These are phyloP conservation scores for Oidium heveae DNA, from an alignment of 2,329 filamentous ascomycete genomes.

Conservation along the genomic window DNA sequence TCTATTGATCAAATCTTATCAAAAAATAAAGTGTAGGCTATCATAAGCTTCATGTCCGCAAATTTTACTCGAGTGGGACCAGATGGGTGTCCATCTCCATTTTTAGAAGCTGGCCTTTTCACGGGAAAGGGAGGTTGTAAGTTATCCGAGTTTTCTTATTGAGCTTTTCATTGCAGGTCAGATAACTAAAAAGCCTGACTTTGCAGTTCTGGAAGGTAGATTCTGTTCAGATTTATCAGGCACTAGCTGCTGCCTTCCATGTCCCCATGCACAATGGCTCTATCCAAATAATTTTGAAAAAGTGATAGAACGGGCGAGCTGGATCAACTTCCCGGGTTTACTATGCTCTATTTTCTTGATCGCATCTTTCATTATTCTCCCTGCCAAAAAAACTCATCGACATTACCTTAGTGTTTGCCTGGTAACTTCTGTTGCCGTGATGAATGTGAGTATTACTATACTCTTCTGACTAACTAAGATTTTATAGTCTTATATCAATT, in stretches of 20 bases:
- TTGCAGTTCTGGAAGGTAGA: conserved; percentile 25
- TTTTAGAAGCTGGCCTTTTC: conserved; percentile 38
- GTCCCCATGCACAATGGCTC: conserved; percentile 59
- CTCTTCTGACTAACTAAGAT: neutral
- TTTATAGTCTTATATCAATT: neutral
- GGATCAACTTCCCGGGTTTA: conserved; percentile 54
- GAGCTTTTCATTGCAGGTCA: neutral
- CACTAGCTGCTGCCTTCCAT: conserved; percentile 63
- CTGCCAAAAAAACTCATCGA: conserved; percentile 68
- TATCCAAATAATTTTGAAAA: conserved; percentile 33
- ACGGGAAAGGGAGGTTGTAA: conserved; percentile 39
- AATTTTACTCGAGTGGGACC: neutral
- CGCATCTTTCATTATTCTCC: conserved; percentile 39
- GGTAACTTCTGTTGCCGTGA: conserved; percentile 45
- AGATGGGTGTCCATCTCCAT: conserved; percentile 35
- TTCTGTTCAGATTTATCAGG: conserved; percentile 28
- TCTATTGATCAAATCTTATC: neutral
- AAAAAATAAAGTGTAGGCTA: neutral
- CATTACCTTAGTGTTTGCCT: conserved; percentile 87
- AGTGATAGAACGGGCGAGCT: conserved; percentile 45
- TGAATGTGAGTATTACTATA: conserved; percentile 37
- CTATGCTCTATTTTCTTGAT: conserved; percentile 22
- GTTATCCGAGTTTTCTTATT: conserved; percentile 10
- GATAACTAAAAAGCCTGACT: neutral
- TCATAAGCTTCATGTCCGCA: neutral